Base-by-base conservation (phyloP, 2,329 filamentous ascomycete genomes). In the Dichotomopilus funicola region DNA sequence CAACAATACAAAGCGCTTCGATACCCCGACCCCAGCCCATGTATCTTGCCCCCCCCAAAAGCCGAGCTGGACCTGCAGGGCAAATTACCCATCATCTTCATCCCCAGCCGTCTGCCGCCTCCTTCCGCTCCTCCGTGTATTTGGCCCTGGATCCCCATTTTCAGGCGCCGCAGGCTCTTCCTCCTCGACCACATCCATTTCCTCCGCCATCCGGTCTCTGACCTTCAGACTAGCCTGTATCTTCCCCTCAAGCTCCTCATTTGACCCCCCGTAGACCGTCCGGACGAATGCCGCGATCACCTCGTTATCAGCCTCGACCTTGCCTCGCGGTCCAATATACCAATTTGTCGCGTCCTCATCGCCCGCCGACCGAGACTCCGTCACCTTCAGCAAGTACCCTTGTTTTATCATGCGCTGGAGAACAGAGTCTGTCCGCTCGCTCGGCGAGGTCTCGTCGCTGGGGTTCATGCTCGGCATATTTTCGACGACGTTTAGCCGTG, bases 241-340 rank as follows among this genome's bases (percentile, higher is more conserved):
- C 65, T 81, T 82, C 66, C 73, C 78, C 59, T 85, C 78, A 51
- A 86, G 66, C 61, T 84, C 80, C 3, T 78, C 73, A 1, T 73
- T 72, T 45, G 74, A 73, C 6, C 75, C 74, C 1, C 77, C 81
- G 67, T 83, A 87, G 0, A 86, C 75, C 53, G 78, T 70, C 66
- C 82, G 72, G 4, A 91, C 82, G 60, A 96, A 71, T 0, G 83
- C 84, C 13, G 84, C 82, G 10, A 94, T 87, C 0, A 88, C 89
- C 49, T 83, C 79, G n/a, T 85, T 77, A 0, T 88, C 89, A 38
- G 97, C 81, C 70, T 97, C 94, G 6, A 91, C 78, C 71, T 88
- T 94, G 5, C 88, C 92, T 27, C 94, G 80, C 5, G 90, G 87
- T 0, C 94, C 94, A 11, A 96, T 81, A 54, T 88, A 81, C 79